A percentile compares a stretch with the other conserved stretches of the same genome.
Evolutionary conservation across 768 basidiomycete species (phyloP).

Genomic region (Kwoniella pini): DNA sequence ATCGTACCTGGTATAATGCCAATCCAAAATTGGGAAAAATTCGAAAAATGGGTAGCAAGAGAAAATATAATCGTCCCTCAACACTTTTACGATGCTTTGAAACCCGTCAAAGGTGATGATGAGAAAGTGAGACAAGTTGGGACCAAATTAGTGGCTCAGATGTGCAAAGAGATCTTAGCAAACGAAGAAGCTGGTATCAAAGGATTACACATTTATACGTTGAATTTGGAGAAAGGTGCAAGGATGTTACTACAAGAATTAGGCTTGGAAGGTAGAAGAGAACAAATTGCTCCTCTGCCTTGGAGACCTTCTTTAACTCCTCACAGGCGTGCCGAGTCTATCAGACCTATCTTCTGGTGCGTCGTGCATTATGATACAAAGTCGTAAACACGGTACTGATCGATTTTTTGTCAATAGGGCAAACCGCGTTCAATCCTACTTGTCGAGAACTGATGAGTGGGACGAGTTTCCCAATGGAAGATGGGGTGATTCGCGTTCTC

Average conservation of each 20-base stretch:
- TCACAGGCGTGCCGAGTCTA: constrained; percentile 82
- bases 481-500: constrained; percentile 95
- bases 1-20: constrained; percentile 93
- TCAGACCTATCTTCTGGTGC: constrained; percentile 93
- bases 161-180: constrained; percentile 83
- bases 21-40: constrained; percentile 95
- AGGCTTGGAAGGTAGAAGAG: constrained; percentile 62
- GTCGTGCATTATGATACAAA: neutral
- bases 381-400: constrained; percentile 1
- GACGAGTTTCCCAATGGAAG: constrained; percentile 99
- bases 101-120: constrained; percentile 87
- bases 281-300: constrained; percentile 90
- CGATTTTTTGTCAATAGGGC: constrained; percentile 58
- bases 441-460: constrained; percentile 97
- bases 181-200: constrained; percentile 73
- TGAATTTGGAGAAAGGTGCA: constrained; percentile 94
- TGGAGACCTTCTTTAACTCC: constrained; percentile 98
- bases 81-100: constrained; percentile 70
- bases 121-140: constrained; percentile 90
- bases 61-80: constrained; percentile 67
- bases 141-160: constrained; percentile 88
- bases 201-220: constrained; percentile 93
- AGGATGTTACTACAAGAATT: constrained; percentile 93
- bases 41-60: constrained; percentile 64
- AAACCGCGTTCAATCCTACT: constrained; percentile 89